A percentile compares a stretch with the other conserved stretches of the same genome.
These are phyloP conservation scores for Mucor circinelloides DNA, from an alignment of 371 early-diverging fungal species.

Conservation along the genomic window DNA sequence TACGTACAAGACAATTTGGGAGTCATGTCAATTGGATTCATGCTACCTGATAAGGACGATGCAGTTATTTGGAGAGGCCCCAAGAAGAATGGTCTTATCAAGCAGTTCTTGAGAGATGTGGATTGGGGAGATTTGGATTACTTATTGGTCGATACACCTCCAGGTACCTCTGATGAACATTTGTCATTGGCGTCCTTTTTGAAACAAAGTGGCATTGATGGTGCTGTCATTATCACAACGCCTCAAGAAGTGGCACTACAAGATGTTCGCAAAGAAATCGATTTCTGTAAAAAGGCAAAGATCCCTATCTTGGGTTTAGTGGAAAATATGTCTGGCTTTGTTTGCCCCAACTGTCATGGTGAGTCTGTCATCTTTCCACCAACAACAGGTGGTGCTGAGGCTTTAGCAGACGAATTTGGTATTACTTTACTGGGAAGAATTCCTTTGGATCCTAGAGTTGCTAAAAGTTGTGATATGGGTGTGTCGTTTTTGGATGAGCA, in stretches of 20 bases:
- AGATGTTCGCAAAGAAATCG: slow-evolving; percentile 96
- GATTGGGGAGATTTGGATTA: slow-evolving; percentile 94
- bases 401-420: slow-evolving; percentile 78
- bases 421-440: slow-evolving; percentile 84
- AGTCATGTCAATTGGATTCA: slow-evolving; percentile 96
- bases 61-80: slow-evolving; percentile 99
- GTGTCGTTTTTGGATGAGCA: slow-evolving; percentile 84
- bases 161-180: slow-evolving; percentile 99
- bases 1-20: slow-evolving; percentile 88
- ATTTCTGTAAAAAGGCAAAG: slow-evolving; percentile 92
- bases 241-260: slow-evolving; percentile 97
- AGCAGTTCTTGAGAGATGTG: slow-evolving; percentile 96
- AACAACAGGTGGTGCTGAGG: slow-evolving; percentile 88
- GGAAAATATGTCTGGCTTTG: slow-evolving; percentile 99
- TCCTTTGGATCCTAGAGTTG: slow-evolving; percentile 93
- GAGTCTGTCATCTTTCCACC: slow-evolving; percentile 89
- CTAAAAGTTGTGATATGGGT: slow-evolving; percentile 81
- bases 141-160: slow-evolving; percentile 98
- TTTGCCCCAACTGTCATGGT: slow-evolving; percentile 91
- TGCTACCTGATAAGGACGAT: slow-evolving; percentile 88
- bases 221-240: slow-evolving; percentile 90
- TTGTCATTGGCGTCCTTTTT: slow-evolving; percentile 83
- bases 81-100: slow-evolving; percentile 94
- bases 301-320: slow-evolving; percentile 94
- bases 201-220: slow-evolving; percentile 79